Conservation (phyloP, 2,329 filamentous ascomycete genomes). For the Penicillium olsonii region DNA sequence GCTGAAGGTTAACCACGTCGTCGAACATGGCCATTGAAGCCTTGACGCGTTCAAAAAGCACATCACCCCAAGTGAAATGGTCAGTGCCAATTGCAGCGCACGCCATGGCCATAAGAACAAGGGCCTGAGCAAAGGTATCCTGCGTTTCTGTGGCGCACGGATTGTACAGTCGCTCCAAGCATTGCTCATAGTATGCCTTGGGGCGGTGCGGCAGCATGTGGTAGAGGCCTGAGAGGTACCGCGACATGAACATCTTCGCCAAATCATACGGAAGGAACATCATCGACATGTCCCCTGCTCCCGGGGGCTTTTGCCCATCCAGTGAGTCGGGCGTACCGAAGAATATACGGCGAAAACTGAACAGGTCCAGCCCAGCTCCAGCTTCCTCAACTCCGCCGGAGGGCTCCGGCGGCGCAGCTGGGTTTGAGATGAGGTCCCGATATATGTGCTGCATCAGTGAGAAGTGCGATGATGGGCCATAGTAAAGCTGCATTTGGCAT, state of each 20-base stretch:
- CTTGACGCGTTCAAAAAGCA: constrained; percentile 48
- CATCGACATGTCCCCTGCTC: constrained; percentile 25
- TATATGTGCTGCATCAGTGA: constrained; percentile 45
- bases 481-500: constrained; percentile 49
- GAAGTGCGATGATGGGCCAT: constrained; percentile 51
- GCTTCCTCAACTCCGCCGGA: constrained; percentile 40
- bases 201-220: constrained; percentile 40
- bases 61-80: constrained; percentile 43
- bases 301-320: constrained; percentile 26
- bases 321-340: constrained; percentile 44
- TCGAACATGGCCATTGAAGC: constrained; percentile 40
- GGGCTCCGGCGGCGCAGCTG: constrained; percentile 18
- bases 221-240: constrained; percentile 47
- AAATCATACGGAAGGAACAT: constrained; percentile 44
- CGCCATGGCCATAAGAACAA: constrained; percentile 42
- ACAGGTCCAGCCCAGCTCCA: constrained; percentile 40
- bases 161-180: constrained; percentile 39
- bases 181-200: constrained; percentile 37
- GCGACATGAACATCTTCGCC: constrained; percentile 41
- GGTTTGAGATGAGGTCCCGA: constrained; percentile 31
- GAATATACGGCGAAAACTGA: constrained; percentile 41
- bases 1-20: constrained; percentile 49
- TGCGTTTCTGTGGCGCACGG: constrained; percentile 31
- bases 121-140: constrained; percentile 40
- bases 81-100: constrained; percentile 42